Evolutionary conservation across 139 green algal species (phyloP).

Genomic region (Asterochloris erici): DNA sequence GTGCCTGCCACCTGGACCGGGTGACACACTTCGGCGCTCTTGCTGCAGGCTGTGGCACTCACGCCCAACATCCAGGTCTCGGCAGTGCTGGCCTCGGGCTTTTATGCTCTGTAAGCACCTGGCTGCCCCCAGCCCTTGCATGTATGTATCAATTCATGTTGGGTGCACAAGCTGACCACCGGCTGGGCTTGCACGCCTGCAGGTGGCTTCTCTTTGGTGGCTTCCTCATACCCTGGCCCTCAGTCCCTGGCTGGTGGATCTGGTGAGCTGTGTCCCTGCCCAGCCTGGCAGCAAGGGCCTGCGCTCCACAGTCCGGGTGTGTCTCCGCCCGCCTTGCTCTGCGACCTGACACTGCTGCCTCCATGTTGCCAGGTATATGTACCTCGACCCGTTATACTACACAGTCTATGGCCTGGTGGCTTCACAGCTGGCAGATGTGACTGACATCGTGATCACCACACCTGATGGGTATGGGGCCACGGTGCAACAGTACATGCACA

Average conservation of each 20-base stretch:
- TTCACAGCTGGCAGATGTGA: slow-evolving; percentile 5
- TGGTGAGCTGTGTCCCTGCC: background rate
- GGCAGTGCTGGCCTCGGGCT: slow-evolving; percentile 14
- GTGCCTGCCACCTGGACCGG: no score
- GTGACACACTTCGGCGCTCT: no score
- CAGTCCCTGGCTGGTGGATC: slow-evolving; percentile 17
- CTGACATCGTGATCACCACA: background rate
- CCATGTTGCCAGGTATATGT: background rate
- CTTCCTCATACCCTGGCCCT: slow-evolving; percentile 12
- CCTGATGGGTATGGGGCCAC: background rate
- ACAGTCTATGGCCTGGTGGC: slow-evolving; percentile 12
- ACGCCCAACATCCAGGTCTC: slow-evolving; percentile 22
- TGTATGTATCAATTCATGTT: background rate
- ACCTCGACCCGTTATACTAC: slow-evolving; percentile 5
- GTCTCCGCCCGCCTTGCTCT: background rate
- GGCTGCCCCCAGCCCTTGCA: background rate
- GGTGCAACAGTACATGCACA: background rate
- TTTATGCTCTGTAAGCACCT: slow-evolving; percentile 12
- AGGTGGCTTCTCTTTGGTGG: slow-evolving; percentile 17
- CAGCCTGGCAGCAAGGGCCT: no score
- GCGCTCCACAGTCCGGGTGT: background rate
- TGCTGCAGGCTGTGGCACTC: background rate
- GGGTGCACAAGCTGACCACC: background rate
- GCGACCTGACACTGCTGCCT: background rate
- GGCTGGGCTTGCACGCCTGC: background rate